Evolutionary conservation across 495 filamentous ascomycete genomes (phyloP).

Genomic region (Penicillium verhagenii): DNA sequence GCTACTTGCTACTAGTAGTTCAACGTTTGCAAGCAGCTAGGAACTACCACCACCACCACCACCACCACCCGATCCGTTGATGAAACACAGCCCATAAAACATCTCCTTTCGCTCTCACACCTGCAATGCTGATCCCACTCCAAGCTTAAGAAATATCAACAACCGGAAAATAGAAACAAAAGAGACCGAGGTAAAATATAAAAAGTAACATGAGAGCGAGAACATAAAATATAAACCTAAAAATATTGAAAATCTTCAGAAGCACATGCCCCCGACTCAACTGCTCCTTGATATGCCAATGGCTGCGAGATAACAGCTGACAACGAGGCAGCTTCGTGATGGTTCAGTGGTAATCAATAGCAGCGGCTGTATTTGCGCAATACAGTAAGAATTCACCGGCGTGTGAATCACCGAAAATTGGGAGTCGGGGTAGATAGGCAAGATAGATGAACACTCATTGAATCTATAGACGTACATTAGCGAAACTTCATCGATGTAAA

Average conservation of each 20-base stretch:
- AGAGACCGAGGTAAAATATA: no score
- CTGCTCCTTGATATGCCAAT: no score
- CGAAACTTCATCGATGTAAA: background rate
- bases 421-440: conserved; percentile 13
- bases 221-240: conserved; percentile 6
- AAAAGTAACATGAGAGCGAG: no score
- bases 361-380: conserved; percentile 10
- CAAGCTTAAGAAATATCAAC: conserved; percentile 10
- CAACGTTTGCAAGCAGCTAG: background rate
- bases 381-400: background rate
- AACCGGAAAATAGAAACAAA: conserved; percentile 8
- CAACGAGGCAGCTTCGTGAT: conserved; percentile 1
- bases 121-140: background rate
- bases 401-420: background rate
- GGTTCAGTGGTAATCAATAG: background rate
- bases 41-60: background rate
- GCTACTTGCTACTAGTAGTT: background rate
- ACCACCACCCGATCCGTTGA: background rate
- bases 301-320: background rate
- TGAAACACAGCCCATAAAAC: no score
- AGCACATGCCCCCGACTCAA: background rate
- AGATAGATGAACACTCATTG: conserved; percentile 8
- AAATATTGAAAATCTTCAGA: conserved; percentile 7
- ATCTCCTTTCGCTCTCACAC: background rate
- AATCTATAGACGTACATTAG: conserved; percentile 4